Conservation (phyloP, 2,329 filamentous ascomycete species). For the Aspergillus sp. region DNA sequence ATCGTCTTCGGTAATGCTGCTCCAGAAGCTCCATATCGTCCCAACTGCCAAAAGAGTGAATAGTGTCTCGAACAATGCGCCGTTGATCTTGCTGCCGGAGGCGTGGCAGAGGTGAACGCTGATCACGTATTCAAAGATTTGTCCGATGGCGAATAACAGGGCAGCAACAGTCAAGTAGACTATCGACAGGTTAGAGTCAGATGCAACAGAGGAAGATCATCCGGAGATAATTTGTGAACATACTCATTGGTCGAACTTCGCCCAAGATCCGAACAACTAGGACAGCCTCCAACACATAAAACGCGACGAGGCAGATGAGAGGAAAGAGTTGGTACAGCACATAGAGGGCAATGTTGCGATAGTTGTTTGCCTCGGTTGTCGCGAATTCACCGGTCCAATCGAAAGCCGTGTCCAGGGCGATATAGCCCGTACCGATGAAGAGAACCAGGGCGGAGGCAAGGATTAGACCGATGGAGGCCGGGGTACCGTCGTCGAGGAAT, state of each 20-base stretch:
- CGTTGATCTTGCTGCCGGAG: conserved; percentile 83
- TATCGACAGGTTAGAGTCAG: conserved; percentile 26
- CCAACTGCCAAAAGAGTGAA: conserved; percentile 86
- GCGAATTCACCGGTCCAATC: conserved; percentile 80
- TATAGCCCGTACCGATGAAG: conserved; percentile 90
- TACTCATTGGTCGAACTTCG: conserved; percentile 85
- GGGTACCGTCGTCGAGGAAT: conserved; percentile 87
- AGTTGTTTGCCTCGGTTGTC: conserved; percentile 55
- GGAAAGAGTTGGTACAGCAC: conserved; percentile 90
- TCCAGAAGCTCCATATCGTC: conserved; percentile 94
- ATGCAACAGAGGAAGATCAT: conserved; percentile 4
- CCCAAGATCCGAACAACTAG: conserved; percentile 84
- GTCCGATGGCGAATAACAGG: conserved; percentile 84
- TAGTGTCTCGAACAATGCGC: conserved; percentile 85
- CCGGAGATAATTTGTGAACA: conserved; percentile 30
- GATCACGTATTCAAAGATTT: conserved; percentile 94
- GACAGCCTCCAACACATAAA: conserved; percentile 79
- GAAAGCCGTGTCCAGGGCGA: conserved; percentile 90
- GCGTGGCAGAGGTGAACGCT: conserved; percentile 88
- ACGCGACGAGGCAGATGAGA: conserved; percentile 83
- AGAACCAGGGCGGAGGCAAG: conserved; percentile 68
- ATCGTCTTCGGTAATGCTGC: conserved; percentile 97
- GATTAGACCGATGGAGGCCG: conserved; percentile 76
- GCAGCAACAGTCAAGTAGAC: conserved; percentile 74
- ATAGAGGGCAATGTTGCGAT: conserved; percentile 83